Conservation (phyloP, 2,329 filamentous ascomycete species). For the Epicoccum sorghinum region DNA sequence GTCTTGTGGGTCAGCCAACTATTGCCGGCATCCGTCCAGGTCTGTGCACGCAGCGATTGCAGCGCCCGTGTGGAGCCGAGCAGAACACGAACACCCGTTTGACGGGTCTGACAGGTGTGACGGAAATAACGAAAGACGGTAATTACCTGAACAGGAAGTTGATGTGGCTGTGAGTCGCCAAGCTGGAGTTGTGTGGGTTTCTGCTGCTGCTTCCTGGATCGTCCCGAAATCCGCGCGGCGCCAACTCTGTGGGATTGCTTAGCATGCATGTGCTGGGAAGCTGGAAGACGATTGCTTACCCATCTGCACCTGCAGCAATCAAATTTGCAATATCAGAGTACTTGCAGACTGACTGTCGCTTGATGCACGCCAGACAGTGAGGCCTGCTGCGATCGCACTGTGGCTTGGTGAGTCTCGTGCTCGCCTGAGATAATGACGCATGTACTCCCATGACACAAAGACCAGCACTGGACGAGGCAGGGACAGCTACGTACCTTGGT, state of each 20-base stretch:
- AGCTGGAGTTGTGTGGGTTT: conserved; percentile 32
- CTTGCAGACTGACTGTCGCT: conserved; percentile 75
- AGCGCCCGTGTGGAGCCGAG: conserved; percentile 7
- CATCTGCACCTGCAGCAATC: conserved; percentile 65
- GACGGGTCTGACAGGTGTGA: conserved; percentile 14
- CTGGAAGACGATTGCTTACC: conserved; percentile 42
- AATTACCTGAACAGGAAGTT: conserved; percentile 38
- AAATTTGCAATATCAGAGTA: conserved; percentile 80
- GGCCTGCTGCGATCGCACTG: conserved; percentile 78
- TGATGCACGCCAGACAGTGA: conserved; percentile 64
- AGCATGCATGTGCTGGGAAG: conserved; percentile 16
- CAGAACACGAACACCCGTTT: conserved; percentile 21
- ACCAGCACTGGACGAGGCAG: neutral
- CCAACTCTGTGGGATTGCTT: conserved; percentile 34
- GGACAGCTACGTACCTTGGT: conserved; percentile 66
- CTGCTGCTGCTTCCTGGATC: conserved; percentile 36
- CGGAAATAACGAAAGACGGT: conserved; percentile 21
- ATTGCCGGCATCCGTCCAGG: conserved; percentile 2
- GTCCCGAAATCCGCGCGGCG: conserved; percentile 32
- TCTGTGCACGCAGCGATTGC: conserved; percentile 9
- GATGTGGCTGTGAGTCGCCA: conserved; percentile 32
- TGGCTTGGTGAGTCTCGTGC: conserved; percentile 18
- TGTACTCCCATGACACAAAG: neutral
- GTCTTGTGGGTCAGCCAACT: conserved; percentile 20
- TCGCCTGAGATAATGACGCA: conserved; percentile 6